phyloP scores from a whole-genome alignment of 371 early-diverging fungal species.

The Coemansia sp. region DNA sequence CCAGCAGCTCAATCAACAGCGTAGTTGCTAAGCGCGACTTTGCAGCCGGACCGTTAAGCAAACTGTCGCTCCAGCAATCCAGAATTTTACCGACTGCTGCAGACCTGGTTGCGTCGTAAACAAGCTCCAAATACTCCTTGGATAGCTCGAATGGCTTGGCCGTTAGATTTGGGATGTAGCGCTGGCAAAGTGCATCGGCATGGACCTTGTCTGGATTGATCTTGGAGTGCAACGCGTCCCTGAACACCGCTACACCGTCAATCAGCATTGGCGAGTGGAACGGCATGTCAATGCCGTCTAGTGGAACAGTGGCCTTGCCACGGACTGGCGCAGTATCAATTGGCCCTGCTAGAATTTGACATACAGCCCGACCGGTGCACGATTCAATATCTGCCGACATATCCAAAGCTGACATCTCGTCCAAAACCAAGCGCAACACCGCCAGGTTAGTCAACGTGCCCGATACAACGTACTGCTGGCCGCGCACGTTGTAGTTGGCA shows the following conservation, averaged over 20 bases:
- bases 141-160: slow-evolving; percentile 83
- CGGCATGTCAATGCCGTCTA: slow-evolving; percentile 92
- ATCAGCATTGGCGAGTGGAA: slow-evolving; percentile 93
- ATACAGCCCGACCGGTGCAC: slow-evolving; percentile 18
- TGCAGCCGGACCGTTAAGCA: slow-evolving; percentile 59
- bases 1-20: slow-evolving; percentile 86
- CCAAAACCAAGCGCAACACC: slow-evolving; percentile 75
- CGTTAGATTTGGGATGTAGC: slow-evolving; percentile 95
- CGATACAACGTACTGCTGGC: slow-evolving; percentile 94
- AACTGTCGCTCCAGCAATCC: slow-evolving; percentile 72
- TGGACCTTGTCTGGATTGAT: background rate
- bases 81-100: slow-evolving; percentile 70
- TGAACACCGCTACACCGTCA: slow-evolving; percentile 88
- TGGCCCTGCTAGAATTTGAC: background rate
- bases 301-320: slow-evolving; percentile 78
- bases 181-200: slow-evolving; percentile 57
- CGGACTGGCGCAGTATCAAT: background rate
- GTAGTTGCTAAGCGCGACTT: slow-evolving; percentile 80
- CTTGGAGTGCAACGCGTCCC: slow-evolving; percentile 77
- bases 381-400: slow-evolving; percentile 56
- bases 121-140: slow-evolving; percentile 77
- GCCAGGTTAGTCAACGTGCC: slow-evolving; percentile 82
- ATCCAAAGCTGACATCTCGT: slow-evolving; percentile 56
- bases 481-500: slow-evolving; percentile 96
- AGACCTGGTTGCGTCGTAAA: slow-evolving; percentile 72